Base-by-base conservation (phyloP, 1,284 basidiomycete genomes). In the Coniophora puteana region DNA sequence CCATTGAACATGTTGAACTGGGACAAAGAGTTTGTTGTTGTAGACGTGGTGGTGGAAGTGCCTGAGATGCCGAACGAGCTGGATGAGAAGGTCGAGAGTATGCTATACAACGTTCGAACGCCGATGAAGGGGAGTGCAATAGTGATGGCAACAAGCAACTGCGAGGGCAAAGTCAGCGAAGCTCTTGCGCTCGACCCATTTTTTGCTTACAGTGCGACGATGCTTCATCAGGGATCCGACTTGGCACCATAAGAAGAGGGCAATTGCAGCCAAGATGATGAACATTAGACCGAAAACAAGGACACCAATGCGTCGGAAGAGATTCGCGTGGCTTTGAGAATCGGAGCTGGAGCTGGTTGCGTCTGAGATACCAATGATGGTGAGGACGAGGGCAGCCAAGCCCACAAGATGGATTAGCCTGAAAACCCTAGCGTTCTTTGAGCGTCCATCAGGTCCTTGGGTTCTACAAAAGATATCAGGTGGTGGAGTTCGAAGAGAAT, bases 111-210 rank as follows among this genome's bases (percentile, higher is more conserved):
- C 27, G 75, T 63, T 27, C 82, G 76, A 24, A 76, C 68, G 10
- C 68, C 72, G 28, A 85, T 64, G 58, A 82, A 76, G 11, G 80
- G 79, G 12, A 83, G 58, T 4, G 76, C 76, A 37, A 63, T 26
- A 11, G 74, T 66, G 34, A 83, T 61, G 14, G 75, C 78, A 17
- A 51, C 51, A 35, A 85, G 65, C 26, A 82, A 63, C 79, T 80
- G 47, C 38, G 29, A 29, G 26, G 5, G 39, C 36, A 49, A 25
- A 48, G 50, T 30, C 36, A 37, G 38, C 13, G 26, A 38, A 29
- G 27, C 39, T 25, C 17, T 56, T n/a, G n/a, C n/a, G n/a, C n/a
- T n/a, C n/a, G n/a, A n/a, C n/a, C n/a, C n/a, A n/a, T 23, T n/a
- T n/a, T n/a, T n/a, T n/a, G n/a, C n/a, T n/a, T 16, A 65, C 69